phyloP scores from a whole-genome alignment of 345 rosid genomes.

The Aurinia saxatilis region DNA sequence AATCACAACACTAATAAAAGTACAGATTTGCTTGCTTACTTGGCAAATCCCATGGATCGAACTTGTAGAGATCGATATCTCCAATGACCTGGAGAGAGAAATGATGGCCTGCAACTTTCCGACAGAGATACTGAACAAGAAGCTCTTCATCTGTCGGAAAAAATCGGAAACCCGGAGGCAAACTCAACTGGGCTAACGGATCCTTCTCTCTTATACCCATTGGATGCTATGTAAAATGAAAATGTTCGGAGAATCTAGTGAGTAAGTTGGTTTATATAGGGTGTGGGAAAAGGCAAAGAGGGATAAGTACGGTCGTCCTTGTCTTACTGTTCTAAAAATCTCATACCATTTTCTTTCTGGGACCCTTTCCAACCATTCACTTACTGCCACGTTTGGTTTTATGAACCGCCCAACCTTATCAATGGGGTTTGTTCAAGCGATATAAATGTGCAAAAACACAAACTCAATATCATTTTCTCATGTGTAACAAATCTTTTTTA shows the following conservation, averaged over 20 bases:
- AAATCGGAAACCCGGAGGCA: slow-evolving; percentile 94
- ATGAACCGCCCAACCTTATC: slow-evolving; percentile 21
- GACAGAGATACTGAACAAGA: slow-evolving; percentile 76
- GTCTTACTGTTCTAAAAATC: slow-evolving; percentile 31
- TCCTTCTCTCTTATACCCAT: slow-evolving; percentile 71
- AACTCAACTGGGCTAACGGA: slow-evolving; percentile 68
- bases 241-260: neutral
- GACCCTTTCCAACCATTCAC: slow-evolving; percentile 5
- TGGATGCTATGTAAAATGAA: neutral
- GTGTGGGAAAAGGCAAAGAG: slow-evolving; percentile 3
- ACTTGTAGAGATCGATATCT: slow-evolving; percentile 89
- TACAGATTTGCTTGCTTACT: too few species aligned
- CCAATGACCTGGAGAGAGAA: slow-evolving; percentile 64
- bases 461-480: neutral
- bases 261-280: slow-evolving; percentile 21
- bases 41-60: slow-evolving; percentile 90
- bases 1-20: too few species aligned
- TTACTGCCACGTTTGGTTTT: slow-evolving; percentile 17
- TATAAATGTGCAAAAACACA: slow-evolving; percentile 10
- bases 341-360: slow-evolving; percentile 21
- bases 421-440: slow-evolving; percentile 7
- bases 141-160: slow-evolving; percentile 97
- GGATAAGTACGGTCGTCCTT: slow-evolving; percentile 75
- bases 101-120: slow-evolving; percentile 69
- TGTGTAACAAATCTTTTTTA: neutral